A percentile compares a stretch with the other conserved stretches of the same genome.
These are phyloP conservation scores for Sphagnum contortum DNA, from an alignment of 225 moss, liverwort and hornwort species.

Conservation along the genomic window DNA sequence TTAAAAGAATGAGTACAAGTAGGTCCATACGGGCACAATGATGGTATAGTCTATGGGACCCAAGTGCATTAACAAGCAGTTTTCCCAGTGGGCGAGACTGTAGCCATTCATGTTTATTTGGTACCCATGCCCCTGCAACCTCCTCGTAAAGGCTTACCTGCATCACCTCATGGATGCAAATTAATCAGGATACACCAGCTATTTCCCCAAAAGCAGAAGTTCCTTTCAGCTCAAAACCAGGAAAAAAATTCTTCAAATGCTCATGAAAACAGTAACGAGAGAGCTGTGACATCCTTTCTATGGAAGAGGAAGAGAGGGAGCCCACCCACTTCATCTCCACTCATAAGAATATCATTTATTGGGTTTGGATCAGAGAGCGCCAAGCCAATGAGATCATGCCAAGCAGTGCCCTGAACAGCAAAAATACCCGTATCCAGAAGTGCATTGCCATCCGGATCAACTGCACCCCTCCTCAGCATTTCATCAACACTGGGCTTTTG, in stretches of 20 bases:
- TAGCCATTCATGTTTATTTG: constrained; percentile 57
- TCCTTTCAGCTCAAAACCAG: no score
- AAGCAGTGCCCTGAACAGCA: constrained; percentile 42
- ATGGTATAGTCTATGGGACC: constrained; percentile 48
- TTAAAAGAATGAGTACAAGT: background rate
- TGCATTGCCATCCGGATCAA: constrained; percentile 33
- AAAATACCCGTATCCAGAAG: constrained; percentile 69
- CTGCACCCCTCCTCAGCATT: constrained; percentile 44
- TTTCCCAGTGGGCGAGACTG: constrained; percentile 57
- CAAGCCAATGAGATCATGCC: constrained; percentile 37
- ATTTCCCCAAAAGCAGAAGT: background rate
- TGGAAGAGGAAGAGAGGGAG: constrained; percentile 1
- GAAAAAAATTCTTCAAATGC: no score
- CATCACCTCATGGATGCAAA: constrained; percentile 3
- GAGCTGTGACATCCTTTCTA: no score
- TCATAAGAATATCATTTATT: constrained; percentile 38
- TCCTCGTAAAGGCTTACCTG: constrained; percentile 85
- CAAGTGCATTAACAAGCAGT: constrained; percentile 48
- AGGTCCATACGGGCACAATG: constrained; percentile 49
- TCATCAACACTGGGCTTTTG: constrained; percentile 51
- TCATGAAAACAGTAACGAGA: no score
- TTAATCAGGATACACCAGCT: background rate
- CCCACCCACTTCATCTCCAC: constrained; percentile 64
- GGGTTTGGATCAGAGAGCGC: constrained; percentile 46
- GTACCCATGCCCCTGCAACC: constrained; percentile 70